Base-by-base conservation (phyloP, 108 stramenopile genomes). In the Schizochytrium sp. region DNA sequence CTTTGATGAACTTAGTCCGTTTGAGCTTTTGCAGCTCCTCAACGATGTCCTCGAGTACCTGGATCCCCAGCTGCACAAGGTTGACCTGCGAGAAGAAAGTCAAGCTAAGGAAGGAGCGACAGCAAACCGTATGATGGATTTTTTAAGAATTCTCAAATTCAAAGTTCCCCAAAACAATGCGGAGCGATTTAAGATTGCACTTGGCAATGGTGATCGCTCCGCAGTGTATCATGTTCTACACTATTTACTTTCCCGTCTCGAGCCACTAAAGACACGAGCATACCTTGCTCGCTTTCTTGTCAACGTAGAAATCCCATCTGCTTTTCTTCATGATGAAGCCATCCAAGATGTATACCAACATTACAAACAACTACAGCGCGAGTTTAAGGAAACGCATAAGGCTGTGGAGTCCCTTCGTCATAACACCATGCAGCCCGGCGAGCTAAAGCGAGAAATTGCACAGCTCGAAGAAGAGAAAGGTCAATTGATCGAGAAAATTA, bases 321-420 rank as follows among this genome's bases (percentile, higher is more conserved):
- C 96, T 57, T 93, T 94, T 72, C 45, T 95, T 88, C 90, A 90
- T 44, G 93, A 94, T 46, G 92, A 93, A 61, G 87, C 91, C 17
- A 87, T 95, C 61, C 40, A 44, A 46, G 95, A 96, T 53, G 28
- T 95, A 57, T 60, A 92, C 4, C 92, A 93, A 61, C 72, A 89
- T 13, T 92, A 94, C 91, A 88, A 91, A 50, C 93, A 94, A 56
- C 88, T 95, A 38, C 96, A 96, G 89, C 57, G 72, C 42, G 95
- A 96, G 87, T 96, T 96, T 90, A 92, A 94, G 69, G 94, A 93
- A 2, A 89, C 91, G 13, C 96, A 96, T 91, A 95, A 96, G 91
- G 72, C 87, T 44, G 94, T 93, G 42, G 95, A 95, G 41, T 55
- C 60, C 19, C 17, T 91, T 38, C 87, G 92, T 13, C 49, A 46